A percentile compares a stretch with the other conserved stretches of the same genome.
Evolutionary conservation across 768 basidiomycete species (phyloP).

Genomic region (Russula lepida): DNA sequence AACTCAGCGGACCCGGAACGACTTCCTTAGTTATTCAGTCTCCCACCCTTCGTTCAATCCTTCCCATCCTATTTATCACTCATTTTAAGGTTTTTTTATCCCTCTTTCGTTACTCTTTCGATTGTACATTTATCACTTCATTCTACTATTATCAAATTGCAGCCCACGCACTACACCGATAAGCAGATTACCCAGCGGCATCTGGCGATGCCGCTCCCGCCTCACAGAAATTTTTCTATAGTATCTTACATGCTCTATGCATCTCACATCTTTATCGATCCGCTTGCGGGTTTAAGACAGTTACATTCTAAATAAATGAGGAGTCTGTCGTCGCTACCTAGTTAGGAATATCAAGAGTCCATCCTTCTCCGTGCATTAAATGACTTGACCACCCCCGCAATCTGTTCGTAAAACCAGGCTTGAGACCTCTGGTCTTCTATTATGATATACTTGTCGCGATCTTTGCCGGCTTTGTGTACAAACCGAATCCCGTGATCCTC

Average conservation of each 20-base stretch:
- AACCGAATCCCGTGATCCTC: conserved; percentile 90
- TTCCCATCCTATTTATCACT: conserved; percentile 16
- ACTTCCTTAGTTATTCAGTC: neutral
- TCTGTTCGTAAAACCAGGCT: conserved; percentile 73
- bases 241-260: conserved; percentile 11
- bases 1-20: neutral
- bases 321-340: conserved; percentile 1
- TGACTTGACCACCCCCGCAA: conserved; percentile 65
- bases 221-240: neutral
- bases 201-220: conserved; percentile 5
- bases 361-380: conserved; percentile 70
- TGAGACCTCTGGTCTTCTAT: conserved; percentile 69
- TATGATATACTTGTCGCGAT: conserved; percentile 66
- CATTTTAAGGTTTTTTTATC: conserved; percentile 5
- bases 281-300: conserved; percentile 7
- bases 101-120: neutral
- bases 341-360: conserved; percentile 34
- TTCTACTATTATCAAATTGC: neutral
- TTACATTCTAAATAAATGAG: conserved; percentile 9
- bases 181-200: neutral
- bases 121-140: neutral
- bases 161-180: conserved; percentile 3
- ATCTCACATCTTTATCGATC: conserved; percentile 9
- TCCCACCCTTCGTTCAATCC: neutral
- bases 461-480: conserved; percentile 68